A percentile compares a stretch with the other conserved stretches of the same genome.
Evolutionary conservation across 306 rosid genomes (phyloP).

Genomic region (Quercus engelmannii): DNA sequence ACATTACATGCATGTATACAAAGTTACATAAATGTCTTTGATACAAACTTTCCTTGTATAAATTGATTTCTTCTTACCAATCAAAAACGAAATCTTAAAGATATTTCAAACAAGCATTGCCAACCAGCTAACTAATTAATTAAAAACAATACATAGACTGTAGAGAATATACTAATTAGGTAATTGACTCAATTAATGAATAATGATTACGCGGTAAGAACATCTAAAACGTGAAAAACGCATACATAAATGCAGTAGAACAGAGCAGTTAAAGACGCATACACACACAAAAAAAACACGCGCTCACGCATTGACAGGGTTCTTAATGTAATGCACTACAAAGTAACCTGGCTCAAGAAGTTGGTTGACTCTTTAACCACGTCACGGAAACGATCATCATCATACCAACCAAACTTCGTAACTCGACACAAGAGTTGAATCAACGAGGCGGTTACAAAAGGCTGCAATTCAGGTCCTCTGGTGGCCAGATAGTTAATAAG

Average conservation of each 20-base stretch:
- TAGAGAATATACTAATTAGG: background rate
- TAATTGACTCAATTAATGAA: background rate
- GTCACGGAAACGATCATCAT: slow-evolving; percentile 54
- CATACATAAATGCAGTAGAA: background rate
- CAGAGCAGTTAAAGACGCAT: background rate
- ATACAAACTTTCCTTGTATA: background rate
- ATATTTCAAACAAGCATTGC: background rate
- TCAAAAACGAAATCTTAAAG: background rate
- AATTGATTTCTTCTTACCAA: background rate
- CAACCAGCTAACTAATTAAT: background rate
- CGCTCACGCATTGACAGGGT: background rate
- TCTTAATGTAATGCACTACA: background rate
- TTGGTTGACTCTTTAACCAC: slow-evolving; percentile 54
- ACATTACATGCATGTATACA: background rate
- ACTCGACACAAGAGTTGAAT: slow-evolving; percentile 56
- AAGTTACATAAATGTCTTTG: background rate
- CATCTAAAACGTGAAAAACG: background rate
- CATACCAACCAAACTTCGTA: slow-evolving; percentile 66
- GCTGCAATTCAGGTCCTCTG: slow-evolving; percentile 57
- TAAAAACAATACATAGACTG: background rate
- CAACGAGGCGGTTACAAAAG: slow-evolving; percentile 54
- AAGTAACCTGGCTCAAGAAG: slow-evolving; percentile 51
- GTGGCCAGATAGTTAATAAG: slow-evolving; percentile 56
- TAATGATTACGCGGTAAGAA: background rate
- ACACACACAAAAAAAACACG: background rate